Percentiles rank a stretch among this genome's conserved stretches.
phyloP scores from a whole-genome alignment of 1,284 basidiomycete genomes.

The Fomitopsis schrenkii region DNA sequence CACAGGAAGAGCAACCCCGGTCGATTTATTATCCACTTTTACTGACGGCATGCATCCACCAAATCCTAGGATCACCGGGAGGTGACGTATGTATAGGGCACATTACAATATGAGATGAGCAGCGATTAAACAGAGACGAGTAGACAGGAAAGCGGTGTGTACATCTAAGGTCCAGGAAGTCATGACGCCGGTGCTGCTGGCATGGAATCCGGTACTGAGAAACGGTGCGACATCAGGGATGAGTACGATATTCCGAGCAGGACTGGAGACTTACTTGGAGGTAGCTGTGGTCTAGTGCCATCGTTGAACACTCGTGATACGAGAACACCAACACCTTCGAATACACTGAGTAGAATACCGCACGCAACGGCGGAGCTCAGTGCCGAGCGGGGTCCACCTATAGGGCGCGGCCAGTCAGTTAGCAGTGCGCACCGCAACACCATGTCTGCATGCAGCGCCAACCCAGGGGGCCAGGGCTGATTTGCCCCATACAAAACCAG shows the following conservation, averaged over 20 bases:
- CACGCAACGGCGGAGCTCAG: slow-evolving; percentile 92
- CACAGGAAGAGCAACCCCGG: too few relatives aligned
- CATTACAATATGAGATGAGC: slow-evolving; percentile 13
- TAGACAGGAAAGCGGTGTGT: slow-evolving; percentile 13
- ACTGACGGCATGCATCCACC: neutral
- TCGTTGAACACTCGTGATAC: slow-evolving; percentile 83
- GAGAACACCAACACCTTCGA: slow-evolving; percentile 91
- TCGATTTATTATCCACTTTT: too few relatives aligned
- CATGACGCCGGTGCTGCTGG: slow-evolving; percentile 25
- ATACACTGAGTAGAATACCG: slow-evolving; percentile 95
- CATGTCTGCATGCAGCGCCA: neutral
- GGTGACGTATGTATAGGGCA: slow-evolving; percentile 3
- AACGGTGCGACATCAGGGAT: neutral
- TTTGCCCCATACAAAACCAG: too few relatives aligned
- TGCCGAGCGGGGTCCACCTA: slow-evolving; percentile 90
- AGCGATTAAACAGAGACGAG: slow-evolving; percentile 17
- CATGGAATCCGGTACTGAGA: slow-evolving; percentile 32
- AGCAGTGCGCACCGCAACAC: neutral
- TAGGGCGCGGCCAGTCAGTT: neutral
- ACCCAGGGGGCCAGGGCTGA: neutral
- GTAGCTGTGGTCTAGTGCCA: slow-evolving; percentile 71
- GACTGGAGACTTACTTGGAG: slow-evolving; percentile 32
- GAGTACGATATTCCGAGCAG: neutral
- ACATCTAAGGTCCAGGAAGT: slow-evolving; percentile 24
- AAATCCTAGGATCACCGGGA: neutral